Evolutionary conservation across 164 flowering plant species (phyloP).

Genomic region (Annona cherimola): DNA sequence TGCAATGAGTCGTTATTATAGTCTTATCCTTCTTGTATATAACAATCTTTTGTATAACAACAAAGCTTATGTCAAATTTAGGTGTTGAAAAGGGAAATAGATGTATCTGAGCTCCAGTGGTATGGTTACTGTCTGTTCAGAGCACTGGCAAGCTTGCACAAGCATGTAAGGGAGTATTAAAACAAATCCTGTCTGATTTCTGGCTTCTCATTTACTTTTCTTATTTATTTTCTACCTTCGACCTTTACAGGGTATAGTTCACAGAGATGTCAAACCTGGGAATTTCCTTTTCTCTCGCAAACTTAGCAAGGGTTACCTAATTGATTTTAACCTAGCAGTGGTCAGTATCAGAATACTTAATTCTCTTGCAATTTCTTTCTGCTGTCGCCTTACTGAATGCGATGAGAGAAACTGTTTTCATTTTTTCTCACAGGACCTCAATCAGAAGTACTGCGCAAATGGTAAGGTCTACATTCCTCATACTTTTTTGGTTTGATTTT

Average conservation of each 20-base stretch:
- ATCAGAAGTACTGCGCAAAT: conserved; percentile 37
- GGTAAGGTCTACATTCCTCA: conserved; percentile 40
- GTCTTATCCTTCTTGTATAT: not conserved
- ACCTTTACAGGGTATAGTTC: conserved; percentile 65
- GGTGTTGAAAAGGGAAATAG: conserved; percentile 79
- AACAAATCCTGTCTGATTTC: conserved; percentile 4
- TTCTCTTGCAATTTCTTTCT: conserved; percentile 5
- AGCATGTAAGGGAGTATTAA: conserved; percentile 46
- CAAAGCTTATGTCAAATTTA: conserved; percentile 16
- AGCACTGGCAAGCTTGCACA: conserved; percentile 83
- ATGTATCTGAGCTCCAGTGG: conserved; percentile 68
- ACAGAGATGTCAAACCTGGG: conserved; percentile 98
- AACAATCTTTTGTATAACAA: not conserved
- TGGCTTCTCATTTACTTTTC: not conserved
- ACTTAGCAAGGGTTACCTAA: conserved; percentile 72
- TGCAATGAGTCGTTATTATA: not conserved
- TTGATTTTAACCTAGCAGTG: conserved; percentile 94
- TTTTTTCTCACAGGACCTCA: conserved; percentile 55
- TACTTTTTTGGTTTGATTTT: not conserved
- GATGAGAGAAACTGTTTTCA: conserved; percentile 1
- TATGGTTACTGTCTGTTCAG: conserved; percentile 91
- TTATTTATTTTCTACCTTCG: conserved; percentile 1
- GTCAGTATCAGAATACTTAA: conserved; percentile 37
- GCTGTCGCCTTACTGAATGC: not conserved
- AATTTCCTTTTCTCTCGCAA: conserved; percentile 84